Evolutionary conservation across 2,329 filamentous ascomycete species (phyloP).

Genomic region (Chrysoporthe puriensis): DNA sequence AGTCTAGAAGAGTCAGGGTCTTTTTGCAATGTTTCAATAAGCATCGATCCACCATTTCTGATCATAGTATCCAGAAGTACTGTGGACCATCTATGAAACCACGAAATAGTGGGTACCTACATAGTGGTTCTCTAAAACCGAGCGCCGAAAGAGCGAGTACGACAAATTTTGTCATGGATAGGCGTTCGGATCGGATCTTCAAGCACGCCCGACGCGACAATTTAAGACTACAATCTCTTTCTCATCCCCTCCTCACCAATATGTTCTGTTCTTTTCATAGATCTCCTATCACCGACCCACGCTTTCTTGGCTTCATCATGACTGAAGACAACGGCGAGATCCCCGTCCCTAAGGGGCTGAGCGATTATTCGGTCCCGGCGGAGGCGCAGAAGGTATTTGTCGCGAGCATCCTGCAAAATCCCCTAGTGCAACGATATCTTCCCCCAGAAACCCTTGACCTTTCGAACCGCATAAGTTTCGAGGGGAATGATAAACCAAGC

Average conservation of each 20-base stretch:
- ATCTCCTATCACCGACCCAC: background rate
- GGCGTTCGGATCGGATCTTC: background rate
- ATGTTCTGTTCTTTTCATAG: too few species aligned
- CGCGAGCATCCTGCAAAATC: slow-evolving; percentile 11
- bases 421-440: background rate
- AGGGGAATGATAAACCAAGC: slow-evolving; percentile 46
- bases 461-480: slow-evolving; percentile 40
- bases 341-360: background rate
- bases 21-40: background rate
- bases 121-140: background rate
- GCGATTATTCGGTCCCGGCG: slow-evolving; percentile 14
- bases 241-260: background rate
- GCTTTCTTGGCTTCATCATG: background rate
- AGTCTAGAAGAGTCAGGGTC: background rate
- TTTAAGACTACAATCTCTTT: background rate
- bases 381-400: slow-evolving; percentile 6
- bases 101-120: background rate
- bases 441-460: slow-evolving; percentile 6
- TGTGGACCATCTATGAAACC: background rate
- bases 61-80: background rate
- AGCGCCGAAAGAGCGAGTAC: background rate
- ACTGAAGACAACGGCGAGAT: background rate
- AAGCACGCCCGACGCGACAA: background rate
- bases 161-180: background rate
- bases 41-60: background rate